phyloP scores from a whole-genome alignment of 2,329 filamentous ascomycete genomes.

The Talaromyces sp. region DNA sequence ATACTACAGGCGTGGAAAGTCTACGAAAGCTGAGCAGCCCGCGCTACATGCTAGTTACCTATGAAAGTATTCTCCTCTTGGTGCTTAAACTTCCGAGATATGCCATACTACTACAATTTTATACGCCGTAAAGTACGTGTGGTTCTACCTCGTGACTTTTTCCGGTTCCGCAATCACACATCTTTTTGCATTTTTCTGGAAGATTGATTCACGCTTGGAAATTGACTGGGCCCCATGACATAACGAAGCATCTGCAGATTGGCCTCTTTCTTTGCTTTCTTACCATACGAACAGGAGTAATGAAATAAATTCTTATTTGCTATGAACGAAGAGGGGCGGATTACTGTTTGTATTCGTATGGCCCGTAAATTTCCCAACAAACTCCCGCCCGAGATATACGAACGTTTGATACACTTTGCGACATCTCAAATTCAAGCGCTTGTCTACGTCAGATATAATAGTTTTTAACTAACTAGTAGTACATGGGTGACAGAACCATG shows the following conservation, averaged over 20 bases:
- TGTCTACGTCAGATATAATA: not conserved
- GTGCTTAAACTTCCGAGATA: not conserved
- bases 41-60: not conserved
- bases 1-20: too few relatives aligned
- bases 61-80: not conserved
- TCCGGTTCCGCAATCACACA: not conserved
- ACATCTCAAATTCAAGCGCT: not conserved
- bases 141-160: not conserved
- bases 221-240: not conserved
- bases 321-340: not conserved
- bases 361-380: not conserved
- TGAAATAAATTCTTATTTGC: not conserved
- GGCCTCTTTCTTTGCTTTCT: not conserved
- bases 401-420: not conserved
- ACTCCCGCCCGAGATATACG: not conserved
- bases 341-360: not conserved
- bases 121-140: not conserved
- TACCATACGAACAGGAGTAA: not conserved
- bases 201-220: not conserved
- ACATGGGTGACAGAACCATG: not conserved
- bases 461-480: not conserved
- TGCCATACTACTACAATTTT: not conserved
- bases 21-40: too few relatives aligned
- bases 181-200: not conserved
- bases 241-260: not conserved